Percentiles rank a stretch among this genome's conserved stretches.
Evolutionary conservation across 2,329 filamentous ascomycete species (phyloP).

Genomic region (Hymenoscyphus albidus): DNA sequence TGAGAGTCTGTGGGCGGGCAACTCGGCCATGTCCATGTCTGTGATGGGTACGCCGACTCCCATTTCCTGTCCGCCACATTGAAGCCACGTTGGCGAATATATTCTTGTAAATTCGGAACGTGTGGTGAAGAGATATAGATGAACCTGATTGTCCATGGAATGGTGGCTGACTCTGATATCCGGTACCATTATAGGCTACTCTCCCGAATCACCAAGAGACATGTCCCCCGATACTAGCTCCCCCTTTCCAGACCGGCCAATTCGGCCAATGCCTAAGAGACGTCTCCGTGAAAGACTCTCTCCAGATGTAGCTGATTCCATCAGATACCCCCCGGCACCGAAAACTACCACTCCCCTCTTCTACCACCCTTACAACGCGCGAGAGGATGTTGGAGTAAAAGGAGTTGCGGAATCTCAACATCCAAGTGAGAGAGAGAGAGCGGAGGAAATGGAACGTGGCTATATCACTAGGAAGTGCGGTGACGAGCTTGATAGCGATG

Average conservation of each 20-base stretch:
- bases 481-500: slow-evolving; percentile 56
- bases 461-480: slow-evolving; percentile 49
- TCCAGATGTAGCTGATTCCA: slow-evolving; percentile 75
- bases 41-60: slow-evolving; percentile 41
- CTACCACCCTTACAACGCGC: slow-evolving; percentile 54
- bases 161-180: slow-evolving; percentile 19
- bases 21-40: slow-evolving; percentile 27
- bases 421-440: slow-evolving; percentile 31
- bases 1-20: slow-evolving; percentile 13
- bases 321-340: slow-evolving; percentile 77
- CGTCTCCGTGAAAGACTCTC: slow-evolving; percentile 84
- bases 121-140: not conserved
- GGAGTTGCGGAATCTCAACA: slow-evolving; percentile 31
- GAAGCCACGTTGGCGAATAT: slow-evolving; percentile 5
- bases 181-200: slow-evolving; percentile 26
- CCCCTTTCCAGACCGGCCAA: slow-evolving; percentile 83
- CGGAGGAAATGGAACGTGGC: slow-evolving; percentile 33
- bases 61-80: slow-evolving; percentile 11
- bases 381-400: slow-evolving; percentile 35
- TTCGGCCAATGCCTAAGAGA: slow-evolving; percentile 86
- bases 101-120: not conserved
- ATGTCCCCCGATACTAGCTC: slow-evolving; percentile 75
- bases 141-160: not conserved
- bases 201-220: slow-evolving; percentile 36
- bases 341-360: slow-evolving; percentile 70